A percentile compares a stretch with the other conserved stretches of the same genome.
These are phyloP conservation scores for Bertia moriformis DNA, from an alignment of 2,329 filamentous ascomycete genomes.

Conservation along the genomic window DNA sequence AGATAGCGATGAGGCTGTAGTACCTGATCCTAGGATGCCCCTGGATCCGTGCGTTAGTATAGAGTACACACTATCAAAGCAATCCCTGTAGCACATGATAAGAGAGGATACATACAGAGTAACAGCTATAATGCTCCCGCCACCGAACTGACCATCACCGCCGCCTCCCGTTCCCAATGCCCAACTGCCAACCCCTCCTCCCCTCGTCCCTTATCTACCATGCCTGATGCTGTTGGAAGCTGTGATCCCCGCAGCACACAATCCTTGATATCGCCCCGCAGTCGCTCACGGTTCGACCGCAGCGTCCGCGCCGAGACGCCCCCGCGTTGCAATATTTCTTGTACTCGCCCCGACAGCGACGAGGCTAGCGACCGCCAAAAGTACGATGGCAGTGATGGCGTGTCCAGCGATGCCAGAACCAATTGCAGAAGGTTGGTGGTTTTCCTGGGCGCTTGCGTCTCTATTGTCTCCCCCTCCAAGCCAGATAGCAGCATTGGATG, in stretches of 20 bases:
- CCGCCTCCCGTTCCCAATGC: slow-evolving; percentile 52
- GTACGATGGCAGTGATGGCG: slow-evolving; percentile 45
- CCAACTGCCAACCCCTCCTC: slow-evolving; percentile 18
- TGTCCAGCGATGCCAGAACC: slow-evolving; percentile 40
- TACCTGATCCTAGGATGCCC: too few relatives aligned
- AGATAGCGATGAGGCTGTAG: too few relatives aligned
- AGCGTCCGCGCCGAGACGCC: slow-evolving; percentile 45
- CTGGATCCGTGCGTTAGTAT: too few relatives aligned
- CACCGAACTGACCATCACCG: slow-evolving; percentile 50
- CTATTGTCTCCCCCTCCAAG: not conserved
- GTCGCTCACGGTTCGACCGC: slow-evolving; percentile 38
- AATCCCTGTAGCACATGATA: too few relatives aligned
- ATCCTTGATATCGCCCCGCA: slow-evolving; percentile 38
- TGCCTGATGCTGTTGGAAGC: slow-evolving; percentile 19
- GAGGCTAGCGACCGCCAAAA: slow-evolving; percentile 54
- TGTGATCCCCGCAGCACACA: slow-evolving; percentile 45
- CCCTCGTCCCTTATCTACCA: slow-evolving; percentile 2
- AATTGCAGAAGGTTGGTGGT: slow-evolving; percentile 33
- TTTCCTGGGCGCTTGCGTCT: slow-evolving; percentile 19
- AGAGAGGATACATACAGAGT: too few relatives aligned
- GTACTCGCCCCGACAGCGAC: slow-evolving; percentile 35
- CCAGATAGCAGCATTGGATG: not conserved
- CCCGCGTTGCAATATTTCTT: slow-evolving; percentile 42
- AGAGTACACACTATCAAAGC: too few relatives aligned
- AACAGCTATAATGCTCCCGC: too few relatives aligned